phyloP scores from a whole-genome alignment of 2,329 filamentous ascomycete genomes.

The Trichoderma brevicompactum region DNA sequence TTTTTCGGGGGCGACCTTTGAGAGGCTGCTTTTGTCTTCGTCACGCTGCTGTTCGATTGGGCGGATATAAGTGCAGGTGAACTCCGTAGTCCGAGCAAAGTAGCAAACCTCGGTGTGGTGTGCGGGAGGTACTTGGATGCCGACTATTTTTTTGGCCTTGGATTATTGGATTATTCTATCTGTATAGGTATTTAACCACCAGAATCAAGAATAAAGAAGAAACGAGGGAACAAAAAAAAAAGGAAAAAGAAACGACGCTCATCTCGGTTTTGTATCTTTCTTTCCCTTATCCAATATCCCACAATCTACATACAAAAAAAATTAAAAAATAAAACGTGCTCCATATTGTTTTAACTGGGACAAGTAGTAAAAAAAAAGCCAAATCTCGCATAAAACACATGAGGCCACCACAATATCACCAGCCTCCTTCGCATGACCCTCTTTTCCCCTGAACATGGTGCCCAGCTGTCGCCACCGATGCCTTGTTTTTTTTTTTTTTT shows the following conservation, averaged over 20 bases:
- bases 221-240: not conserved
- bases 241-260: not conserved
- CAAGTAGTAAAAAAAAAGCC: not conserved
- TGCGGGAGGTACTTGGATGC: no score
- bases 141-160: not conserved
- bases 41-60: slow-evolving; percentile 1
- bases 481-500: not conserved
- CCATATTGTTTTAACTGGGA: not conserved
- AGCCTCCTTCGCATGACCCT: slow-evolving; percentile 19
- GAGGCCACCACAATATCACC: slow-evolving; percentile 17
- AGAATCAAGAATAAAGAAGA: no score
- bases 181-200: no score
- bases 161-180: no score
- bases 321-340: not conserved
- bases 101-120: no score
- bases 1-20: not conserved
- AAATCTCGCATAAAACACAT: slow-evolving; percentile 10
- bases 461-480: slow-evolving; percentile 1
- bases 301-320: not conserved
- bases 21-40: slow-evolving; percentile 11
- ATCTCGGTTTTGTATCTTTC: not conserved
- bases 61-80: slow-evolving; percentile 18
- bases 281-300: not conserved
- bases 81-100: slow-evolving; percentile 4
- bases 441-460: slow-evolving; percentile 17